These are phyloP conservation scores for Abrus pulchellus DNA, from an alignment of 306 rosid species.

Conservation along the genomic window DNA sequence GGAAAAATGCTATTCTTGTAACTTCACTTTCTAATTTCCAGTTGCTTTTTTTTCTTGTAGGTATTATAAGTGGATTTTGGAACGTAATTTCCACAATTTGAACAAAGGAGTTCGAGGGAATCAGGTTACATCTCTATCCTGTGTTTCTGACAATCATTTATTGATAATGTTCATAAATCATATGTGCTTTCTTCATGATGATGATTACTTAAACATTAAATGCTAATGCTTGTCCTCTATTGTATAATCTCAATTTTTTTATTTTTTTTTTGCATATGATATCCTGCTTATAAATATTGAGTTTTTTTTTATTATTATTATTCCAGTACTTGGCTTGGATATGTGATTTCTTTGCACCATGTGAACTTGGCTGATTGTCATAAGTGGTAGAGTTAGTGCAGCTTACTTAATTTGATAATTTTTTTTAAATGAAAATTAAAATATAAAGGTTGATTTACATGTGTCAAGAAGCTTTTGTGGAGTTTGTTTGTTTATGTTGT, in stretches of 20 bases:
- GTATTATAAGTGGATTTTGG: constrained; percentile 99
- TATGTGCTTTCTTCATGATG: constrained; percentile 23
- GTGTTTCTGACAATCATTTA: background rate
- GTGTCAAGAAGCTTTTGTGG: constrained; percentile 17
- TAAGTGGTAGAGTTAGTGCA: constrained; percentile 3
- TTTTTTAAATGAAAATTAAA: background rate
- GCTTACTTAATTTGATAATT: constrained; percentile 9
- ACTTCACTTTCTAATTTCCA: constrained; percentile 41
- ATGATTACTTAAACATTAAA: constrained; percentile 17
- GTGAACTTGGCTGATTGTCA: constrained; percentile 9
- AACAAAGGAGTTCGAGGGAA: constrained; percentile 99
- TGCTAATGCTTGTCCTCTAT: constrained; percentile 8
- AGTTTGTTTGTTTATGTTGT: background rate
- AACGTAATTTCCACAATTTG: constrained; percentile 95
- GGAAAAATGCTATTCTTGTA: background rate
- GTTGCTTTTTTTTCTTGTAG: constrained; percentile 57
- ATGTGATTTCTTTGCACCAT: constrained; percentile 9
- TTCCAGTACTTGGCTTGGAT: constrained; percentile 25
- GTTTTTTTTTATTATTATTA: background rate
- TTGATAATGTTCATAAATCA: constrained; percentile 5
- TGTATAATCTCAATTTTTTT: constrained; percentile 22
- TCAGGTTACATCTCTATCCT: constrained; percentile 72
- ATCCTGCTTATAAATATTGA: background rate
- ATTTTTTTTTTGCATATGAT: background rate
- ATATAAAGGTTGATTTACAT: background rate